Conservation (phyloP, 2,329 filamentous ascomycete species). For the Mycocentrospora acerina region DNA sequence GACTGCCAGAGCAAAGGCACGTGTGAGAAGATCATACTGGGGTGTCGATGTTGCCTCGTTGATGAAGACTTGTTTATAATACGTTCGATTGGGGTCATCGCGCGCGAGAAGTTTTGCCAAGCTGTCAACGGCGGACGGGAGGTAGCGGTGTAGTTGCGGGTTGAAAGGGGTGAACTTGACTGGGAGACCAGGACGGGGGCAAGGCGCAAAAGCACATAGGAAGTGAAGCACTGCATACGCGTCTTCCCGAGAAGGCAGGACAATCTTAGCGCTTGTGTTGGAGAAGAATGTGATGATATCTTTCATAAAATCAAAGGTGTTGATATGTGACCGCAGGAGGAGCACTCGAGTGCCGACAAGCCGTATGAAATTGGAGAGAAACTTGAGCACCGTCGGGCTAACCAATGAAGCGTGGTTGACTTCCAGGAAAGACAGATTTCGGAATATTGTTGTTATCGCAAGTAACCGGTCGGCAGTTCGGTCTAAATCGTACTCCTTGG, state of each 20-base stretch:
- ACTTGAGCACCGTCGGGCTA: conserved; percentile 75
- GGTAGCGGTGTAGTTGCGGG: conserved; percentile 78
- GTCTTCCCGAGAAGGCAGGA: conserved; percentile 83
- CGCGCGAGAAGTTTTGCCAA: conserved; percentile 88
- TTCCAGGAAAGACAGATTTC: conserved; percentile 86
- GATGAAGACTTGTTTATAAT: conserved; percentile 80
- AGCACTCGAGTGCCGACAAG: conserved; percentile 87
- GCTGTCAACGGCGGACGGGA: conserved; percentile 85
- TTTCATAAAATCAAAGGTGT: conserved; percentile 96
- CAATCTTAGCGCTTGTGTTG: conserved; percentile 78
- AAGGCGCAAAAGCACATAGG: conserved; percentile 84
- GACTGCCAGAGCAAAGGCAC: conserved; percentile 83
- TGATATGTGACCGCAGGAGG: conserved; percentile 76
- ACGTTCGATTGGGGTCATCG: conserved; percentile 87
- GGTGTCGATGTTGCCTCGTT: conserved; percentile 65
- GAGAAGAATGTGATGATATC: conserved; percentile 87
- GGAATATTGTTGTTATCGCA: conserved; percentile 86
- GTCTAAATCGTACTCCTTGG: conserved; percentile 77
- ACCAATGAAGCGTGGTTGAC: conserved; percentile 76
- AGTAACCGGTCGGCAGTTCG: conserved; percentile 83
- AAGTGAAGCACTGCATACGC: conserved; percentile 85
- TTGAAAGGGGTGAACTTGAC: conserved; percentile 81
- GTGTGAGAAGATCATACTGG: conserved; percentile 79
- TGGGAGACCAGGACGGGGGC: conserved; percentile 62
- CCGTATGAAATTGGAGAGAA: conserved; percentile 79